These are phyloP conservation scores for Spergularia bocconei DNA, from an alignment of 148 eudicot genomes.

Conservation along the genomic window DNA sequence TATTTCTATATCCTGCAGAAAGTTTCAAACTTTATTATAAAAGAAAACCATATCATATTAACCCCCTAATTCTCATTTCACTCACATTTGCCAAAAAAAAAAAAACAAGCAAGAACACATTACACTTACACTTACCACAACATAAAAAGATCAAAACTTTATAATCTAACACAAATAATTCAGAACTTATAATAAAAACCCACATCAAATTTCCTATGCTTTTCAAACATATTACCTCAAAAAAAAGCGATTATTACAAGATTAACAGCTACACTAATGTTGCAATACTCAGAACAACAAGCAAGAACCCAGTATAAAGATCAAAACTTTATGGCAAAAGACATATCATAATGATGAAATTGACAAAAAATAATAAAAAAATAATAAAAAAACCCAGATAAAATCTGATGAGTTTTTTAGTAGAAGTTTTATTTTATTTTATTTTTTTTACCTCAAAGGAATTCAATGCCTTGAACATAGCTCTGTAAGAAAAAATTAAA, in stretches of 20 bases:
- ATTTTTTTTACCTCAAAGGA: conserved; percentile 18
- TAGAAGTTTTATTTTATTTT: not conserved
- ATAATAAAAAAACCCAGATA: not conserved
- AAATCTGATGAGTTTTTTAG: not conserved
- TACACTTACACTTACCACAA: not conserved
- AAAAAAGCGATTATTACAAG: not conserved
- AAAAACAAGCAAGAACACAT: not conserved
- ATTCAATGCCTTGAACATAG: conserved; percentile 34
- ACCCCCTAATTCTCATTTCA: no score
- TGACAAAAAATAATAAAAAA: no score
- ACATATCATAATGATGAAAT: not conserved
- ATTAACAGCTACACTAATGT: not conserved
- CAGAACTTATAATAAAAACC: not conserved
- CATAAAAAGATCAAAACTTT: conserved; percentile 21
- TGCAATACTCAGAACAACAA: not conserved
- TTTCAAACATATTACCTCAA: no score
- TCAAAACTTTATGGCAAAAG: conserved; percentile 7
- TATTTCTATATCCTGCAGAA: not conserved
- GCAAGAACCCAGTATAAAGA: conserved; percentile 2
- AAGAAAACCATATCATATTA: no score
- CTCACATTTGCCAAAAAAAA: no score
- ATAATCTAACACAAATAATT: not conserved
- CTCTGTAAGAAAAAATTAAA: conserved; percentile 16
- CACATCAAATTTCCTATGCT: conserved; percentile 9
- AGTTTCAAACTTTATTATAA: no score